phyloP scores from a whole-genome alignment of 352 stramenopile genomes.

The Pythium utonaiense region DNA sequence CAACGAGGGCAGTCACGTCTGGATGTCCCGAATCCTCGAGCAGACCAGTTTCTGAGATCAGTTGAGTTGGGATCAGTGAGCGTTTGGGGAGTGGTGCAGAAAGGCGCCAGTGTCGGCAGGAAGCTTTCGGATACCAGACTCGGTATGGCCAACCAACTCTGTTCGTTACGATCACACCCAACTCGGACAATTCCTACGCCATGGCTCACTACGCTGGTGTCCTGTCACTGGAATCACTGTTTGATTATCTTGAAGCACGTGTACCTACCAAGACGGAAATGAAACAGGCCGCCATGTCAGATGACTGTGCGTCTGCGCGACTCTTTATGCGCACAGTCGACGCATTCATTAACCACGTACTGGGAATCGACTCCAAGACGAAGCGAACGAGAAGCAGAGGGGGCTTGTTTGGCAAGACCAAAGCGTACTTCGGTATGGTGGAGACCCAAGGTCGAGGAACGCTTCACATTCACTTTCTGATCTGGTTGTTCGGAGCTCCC shows the following conservation, averaged over 20 bases:
- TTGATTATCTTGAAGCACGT: not conserved
- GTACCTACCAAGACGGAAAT: not conserved
- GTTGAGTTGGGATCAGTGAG: not conserved
- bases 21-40: not conserved
- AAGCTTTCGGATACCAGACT: constrained; percentile 13
- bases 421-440: constrained; percentile 13
- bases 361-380: constrained; percentile 4
- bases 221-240: not conserved
- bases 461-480: constrained; percentile 14
- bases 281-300: not conserved
- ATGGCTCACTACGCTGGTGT: constrained; percentile 5
- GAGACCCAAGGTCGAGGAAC: constrained; percentile 16
- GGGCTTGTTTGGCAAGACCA: constrained; percentile 1
- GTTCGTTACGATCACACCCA: not conserved
- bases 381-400: not conserved
- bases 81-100: constrained; percentile 10
- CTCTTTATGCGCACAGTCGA: not conserved
- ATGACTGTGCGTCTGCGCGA: not conserved
- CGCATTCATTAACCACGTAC: not conserved
- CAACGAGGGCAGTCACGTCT: not conserved
- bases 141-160: not conserved
- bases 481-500: constrained; percentile 6
- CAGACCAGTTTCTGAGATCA: not conserved
- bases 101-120: constrained; percentile 2
- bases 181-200: not conserved